These are phyloP conservation scores for Ciborinia camelliae DNA, from an alignment of 2,329 filamentous ascomycete genomes.

Conservation along the genomic window DNA sequence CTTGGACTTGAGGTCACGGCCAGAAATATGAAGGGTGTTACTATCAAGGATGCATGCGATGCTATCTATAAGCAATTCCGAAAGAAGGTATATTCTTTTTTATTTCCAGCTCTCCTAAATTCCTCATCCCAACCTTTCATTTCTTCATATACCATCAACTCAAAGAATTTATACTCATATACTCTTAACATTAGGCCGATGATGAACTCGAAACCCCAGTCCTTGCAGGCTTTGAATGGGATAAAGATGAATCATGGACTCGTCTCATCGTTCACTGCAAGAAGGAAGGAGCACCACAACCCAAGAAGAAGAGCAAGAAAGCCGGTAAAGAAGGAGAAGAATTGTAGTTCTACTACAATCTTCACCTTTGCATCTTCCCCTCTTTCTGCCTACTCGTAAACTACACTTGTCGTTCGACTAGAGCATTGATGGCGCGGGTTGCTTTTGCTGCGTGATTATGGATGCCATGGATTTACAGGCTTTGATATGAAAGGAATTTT, in stretches of 20 bases:
- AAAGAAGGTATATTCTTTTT: conserved; percentile 67
- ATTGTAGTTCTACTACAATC: neutral
- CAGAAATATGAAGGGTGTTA: conserved; percentile 89
- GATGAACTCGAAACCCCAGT: conserved; percentile 86
- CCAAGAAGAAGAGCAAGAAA: conserved; percentile 66
- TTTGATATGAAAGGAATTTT: neutral
- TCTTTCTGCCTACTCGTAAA: conserved; percentile 15
- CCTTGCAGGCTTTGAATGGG: conserved; percentile 94
- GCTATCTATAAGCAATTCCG: conserved; percentile 96
- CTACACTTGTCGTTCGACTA: conserved; percentile 10
- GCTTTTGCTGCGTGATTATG: neutral
- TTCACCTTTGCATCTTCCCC: neutral
- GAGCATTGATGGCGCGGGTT: conserved; percentile 12
- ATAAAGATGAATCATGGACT: conserved; percentile 88
- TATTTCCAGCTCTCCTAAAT: neutral
- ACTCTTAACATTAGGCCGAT: conserved; percentile 60
- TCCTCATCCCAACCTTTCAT: neutral
- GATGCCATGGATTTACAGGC: neutral
- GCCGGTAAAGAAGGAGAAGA: conserved; percentile 42
- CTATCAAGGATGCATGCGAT: conserved; percentile 93
- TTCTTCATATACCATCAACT: neutral
- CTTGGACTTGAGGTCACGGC: conserved; percentile 83
- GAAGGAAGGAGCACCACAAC: conserved; percentile 58
- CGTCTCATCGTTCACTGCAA: conserved; percentile 82
- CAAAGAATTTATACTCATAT: conserved; percentile 28